These are phyloP conservation scores for Eimeria mitis DNA, from an alignment of 169 alveolate species.

Conservation along the genomic window DNA sequence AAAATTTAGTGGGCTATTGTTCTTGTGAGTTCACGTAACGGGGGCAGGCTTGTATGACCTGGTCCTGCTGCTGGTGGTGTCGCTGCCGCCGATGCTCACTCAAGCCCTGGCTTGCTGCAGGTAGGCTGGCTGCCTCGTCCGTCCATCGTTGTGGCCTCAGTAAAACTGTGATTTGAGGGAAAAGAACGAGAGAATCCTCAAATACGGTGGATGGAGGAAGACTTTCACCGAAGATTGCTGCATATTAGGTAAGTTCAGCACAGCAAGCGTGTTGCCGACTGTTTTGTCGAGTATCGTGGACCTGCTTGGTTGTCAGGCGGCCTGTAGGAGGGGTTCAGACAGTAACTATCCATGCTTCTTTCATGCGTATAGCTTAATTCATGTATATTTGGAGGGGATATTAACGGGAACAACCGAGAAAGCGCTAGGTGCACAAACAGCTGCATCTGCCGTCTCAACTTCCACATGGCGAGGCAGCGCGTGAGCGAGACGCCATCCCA, in stretches of 20 bases:
- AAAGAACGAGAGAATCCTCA: constrained; percentile 13
- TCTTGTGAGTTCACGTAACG: neutral
- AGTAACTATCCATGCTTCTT: neutral
- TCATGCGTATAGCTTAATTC: neutral
- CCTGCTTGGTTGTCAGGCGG: neutral
- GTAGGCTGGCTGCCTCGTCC: constrained; percentile 62
- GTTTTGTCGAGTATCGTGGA: neutral
- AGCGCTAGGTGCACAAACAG: constrained; percentile 2
- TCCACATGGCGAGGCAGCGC: constrained; percentile 39
- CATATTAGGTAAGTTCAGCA: constrained; percentile 23
- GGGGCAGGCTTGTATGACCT: neutral
- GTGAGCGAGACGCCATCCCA: constrained; percentile 32
- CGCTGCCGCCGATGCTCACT: constrained; percentile 77
- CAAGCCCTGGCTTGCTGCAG: constrained; percentile 76
- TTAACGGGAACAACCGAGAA: neutral
- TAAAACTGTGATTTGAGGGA: constrained; percentile 61
- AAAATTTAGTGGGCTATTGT: neutral
- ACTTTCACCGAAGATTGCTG: constrained; percentile 33
- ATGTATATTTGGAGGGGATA: neutral
- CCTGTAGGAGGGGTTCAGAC: constrained; percentile 37
- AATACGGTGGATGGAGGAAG: constrained; percentile 58
- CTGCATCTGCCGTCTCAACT: constrained; percentile 26
- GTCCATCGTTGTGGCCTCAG: neutral
- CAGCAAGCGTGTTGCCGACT: constrained; percentile 16
- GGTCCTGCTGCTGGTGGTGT: constrained; percentile 5